Evolutionary conservation across 305 asterid genomes (phyloP).

Genomic region (Solanum hybrid): DNA sequence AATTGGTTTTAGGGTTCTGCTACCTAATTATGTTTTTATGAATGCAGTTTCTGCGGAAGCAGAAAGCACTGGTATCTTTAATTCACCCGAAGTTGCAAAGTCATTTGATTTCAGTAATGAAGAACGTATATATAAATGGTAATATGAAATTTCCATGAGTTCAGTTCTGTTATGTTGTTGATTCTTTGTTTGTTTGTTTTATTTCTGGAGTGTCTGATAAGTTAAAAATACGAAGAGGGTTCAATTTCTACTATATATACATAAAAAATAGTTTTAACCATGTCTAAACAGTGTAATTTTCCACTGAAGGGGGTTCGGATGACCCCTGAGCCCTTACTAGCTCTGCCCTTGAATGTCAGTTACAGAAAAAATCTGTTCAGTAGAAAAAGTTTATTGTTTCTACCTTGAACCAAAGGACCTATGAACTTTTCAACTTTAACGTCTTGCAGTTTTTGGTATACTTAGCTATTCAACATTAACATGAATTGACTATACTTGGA

Average conservation of each 20-base stretch:
- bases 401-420: not conserved
- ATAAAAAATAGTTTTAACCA: not conserved
- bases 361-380: not conserved
- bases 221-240: not conserved
- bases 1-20: not conserved
- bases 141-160: not conserved
- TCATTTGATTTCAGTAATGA: conserved; percentile 76
- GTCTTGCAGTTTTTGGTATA: not conserved
- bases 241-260: not conserved
- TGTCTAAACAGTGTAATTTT: not conserved
- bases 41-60: conserved; percentile 54
- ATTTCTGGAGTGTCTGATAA: not conserved
- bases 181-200: not conserved
- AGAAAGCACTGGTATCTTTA: conserved; percentile 36
- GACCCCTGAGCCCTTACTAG: not conserved
- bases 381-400: not conserved
- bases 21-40: conserved; percentile 1
- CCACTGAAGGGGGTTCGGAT: not conserved
- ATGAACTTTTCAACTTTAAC: not conserved
- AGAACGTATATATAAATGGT: conserved; percentile 94
- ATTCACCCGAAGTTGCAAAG: conserved; percentile 79
- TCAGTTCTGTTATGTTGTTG: not conserved
- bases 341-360: not conserved
- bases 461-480: not conserved
- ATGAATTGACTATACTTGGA: not conserved